phyloP scores from a whole-genome alignment of 1,284 basidiomycete genomes.

The Athelia sp. region DNA sequence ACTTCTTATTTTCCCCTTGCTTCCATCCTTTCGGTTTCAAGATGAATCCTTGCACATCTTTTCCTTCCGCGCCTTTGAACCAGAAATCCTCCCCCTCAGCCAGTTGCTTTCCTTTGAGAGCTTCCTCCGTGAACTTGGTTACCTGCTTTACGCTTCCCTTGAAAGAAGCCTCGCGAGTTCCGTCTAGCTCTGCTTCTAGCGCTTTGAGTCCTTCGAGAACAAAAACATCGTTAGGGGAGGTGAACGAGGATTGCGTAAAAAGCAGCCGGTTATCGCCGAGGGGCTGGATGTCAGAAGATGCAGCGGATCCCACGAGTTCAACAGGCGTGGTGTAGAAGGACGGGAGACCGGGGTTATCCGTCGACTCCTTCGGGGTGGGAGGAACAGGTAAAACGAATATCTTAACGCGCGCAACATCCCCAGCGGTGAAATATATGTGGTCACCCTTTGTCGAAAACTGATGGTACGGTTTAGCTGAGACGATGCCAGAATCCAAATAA shows the following conservation, averaged over 20 bases:
- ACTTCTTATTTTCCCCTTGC: constrained; percentile 63
- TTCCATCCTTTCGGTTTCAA: constrained; percentile 76
- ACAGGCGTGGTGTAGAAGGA: constrained; percentile 45
- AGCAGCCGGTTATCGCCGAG: constrained; percentile 56
- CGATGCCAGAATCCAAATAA: background rate
- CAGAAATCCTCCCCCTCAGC: constrained; percentile 72
- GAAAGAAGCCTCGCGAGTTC: constrained; percentile 20
- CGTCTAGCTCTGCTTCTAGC: constrained; percentile 30
- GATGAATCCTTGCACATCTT: constrained; percentile 77
- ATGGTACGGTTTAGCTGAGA: constrained; percentile 3
- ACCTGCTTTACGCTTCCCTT: constrained; percentile 42
- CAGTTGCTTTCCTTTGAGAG: constrained; percentile 54
- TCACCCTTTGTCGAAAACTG: constrained; percentile 73
- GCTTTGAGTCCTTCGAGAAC: constrained; percentile 44
- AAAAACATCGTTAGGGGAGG: constrained; percentile 71
- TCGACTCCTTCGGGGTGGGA: constrained; percentile 48
- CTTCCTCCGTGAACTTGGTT: constrained; percentile 54
- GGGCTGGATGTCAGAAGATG: constrained; percentile 56
- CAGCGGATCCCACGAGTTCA: constrained; percentile 50
- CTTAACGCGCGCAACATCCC: constrained; percentile 71
- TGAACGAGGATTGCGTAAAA: constrained; percentile 66
- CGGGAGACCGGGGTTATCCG: constrained; percentile 43
- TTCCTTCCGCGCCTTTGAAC: constrained; percentile 72
- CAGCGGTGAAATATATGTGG: constrained; percentile 70
- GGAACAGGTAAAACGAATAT: constrained; percentile 67